Base-by-base conservation (phyloP, 257 asterid species). In the Solanum lignicaule region DNA sequence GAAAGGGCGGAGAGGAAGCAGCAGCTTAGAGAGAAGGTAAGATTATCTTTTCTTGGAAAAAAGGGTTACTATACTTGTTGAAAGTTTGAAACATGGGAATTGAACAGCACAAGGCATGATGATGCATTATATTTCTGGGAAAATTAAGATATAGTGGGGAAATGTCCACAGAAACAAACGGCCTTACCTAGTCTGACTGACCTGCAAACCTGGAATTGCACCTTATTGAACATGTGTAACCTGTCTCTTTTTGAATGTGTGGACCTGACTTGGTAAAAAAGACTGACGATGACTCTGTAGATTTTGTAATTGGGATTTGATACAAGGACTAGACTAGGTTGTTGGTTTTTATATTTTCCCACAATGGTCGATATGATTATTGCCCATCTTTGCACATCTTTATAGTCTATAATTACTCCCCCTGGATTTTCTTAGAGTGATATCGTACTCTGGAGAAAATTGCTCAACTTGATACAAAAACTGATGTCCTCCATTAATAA, bases 1-100 rank as follows among this genome's bases (percentile, higher is more conserved):
- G 99, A 97, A 90, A 94, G 96, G 87, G 95, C 98, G 5, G 96
- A 95, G 92, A 94, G 99, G 93, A 97, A 97, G 87, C 95, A 92
- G 89, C 96, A 88, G 78, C 95, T 96, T 81, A 92, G 99, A 13
- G 98, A 97, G 82, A 97, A 96, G 90, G 99, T 95, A 90, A 93
- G 98, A 92, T 74, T 72, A 15, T 86, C 31, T 25, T 76, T 72
- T 35, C 79, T 36, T 43, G 58, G 78, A 41, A 43, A 82, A 29
- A 43, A 36, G 6, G 52, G 55, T 21, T 25, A 74, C 20, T 29
- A 46, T 81, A 27, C 85, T 29, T 27, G 66, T 46, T 21, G 38
- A 43, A 79, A 15, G 73, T 66, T 14, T 78, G 84, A 79, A 43
- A 27, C 62, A 43, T 9, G 85, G 18, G 25, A 8, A 27, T 25